Evolutionary conservation across 768 basidiomycete genomes (phyloP), one percentile per base, ranked within the genome.

Genomic region (Serendipita sp.): DNA sequence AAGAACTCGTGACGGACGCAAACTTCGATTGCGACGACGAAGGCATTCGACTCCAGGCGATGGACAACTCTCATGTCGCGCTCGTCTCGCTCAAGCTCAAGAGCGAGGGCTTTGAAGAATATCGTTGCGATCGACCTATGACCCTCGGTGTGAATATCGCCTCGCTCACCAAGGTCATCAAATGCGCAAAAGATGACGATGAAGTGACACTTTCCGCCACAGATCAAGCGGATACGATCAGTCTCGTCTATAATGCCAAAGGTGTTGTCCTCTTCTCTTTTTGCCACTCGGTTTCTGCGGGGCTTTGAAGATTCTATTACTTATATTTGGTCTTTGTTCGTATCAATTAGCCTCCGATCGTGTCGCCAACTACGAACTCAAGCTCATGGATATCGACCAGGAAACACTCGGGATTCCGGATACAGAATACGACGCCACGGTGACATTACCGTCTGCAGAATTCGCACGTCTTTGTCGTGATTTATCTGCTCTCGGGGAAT

Each of bases 41-140:
- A 68, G 96, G 94, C 37, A 86, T 99, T 69, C 85, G 83, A 63
- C 81, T 99, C 3, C 95, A 98, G 78, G 96, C 95, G 2, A 99
- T 98, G 95, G 96, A 98, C 78, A 98, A 97, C 80, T 96, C 95
- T 2, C 95, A 98, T 75, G 95, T 99, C 70, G 96, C 95, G 0
- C 88, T 98, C 68, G 95, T 99, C 44, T 78, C 91, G 5, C 91
- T 96, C 53, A 81, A 87, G 66, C 81, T 99, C 34, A 76, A 86
- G 44, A 81, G 83, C 0, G 76, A 81, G 0, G 91, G 90, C 36
- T 98, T 99, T 80, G 80, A 83, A 69, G 77, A 80, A 62, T 99
- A 87, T 75, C 86, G 96, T 68, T 98, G 95, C 72, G 96, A 99
- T 75, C 83, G 93, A 3, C 89, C 94, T 37, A 90, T 98, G 81